Conservation (phyloP, 345 rosid species). For the Gossypium thurberi region DNA sequence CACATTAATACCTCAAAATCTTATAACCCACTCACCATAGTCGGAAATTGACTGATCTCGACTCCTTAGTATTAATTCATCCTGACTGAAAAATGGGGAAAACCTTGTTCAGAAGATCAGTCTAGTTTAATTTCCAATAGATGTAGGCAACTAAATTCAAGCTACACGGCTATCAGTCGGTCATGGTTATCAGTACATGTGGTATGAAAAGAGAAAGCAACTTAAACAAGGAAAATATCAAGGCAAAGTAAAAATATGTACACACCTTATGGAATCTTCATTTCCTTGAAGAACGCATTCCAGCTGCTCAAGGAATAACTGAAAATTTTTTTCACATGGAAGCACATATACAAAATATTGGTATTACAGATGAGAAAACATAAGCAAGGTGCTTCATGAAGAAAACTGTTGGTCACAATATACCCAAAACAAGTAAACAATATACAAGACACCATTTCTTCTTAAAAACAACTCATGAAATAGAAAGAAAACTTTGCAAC, state of each 20-base stretch:
- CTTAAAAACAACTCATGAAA: background rate
- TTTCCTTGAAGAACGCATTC: slow-evolving; percentile 77
- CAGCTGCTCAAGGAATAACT: slow-evolving; percentile 95
- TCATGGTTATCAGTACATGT: slow-evolving; percentile 2
- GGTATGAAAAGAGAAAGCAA: background rate
- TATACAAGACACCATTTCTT: background rate
- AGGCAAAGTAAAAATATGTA: background rate
- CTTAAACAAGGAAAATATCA: background rate
- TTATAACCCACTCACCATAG: slow-evolving; percentile 54
- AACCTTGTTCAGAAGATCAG: slow-evolving; percentile 14
- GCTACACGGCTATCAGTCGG: background rate
- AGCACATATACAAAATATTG: background rate
- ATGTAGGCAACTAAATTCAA: background rate
- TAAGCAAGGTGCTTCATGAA: background rate
- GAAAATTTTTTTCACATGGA: slow-evolving; percentile 21
- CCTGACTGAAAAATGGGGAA: slow-evolving; percentile 44
- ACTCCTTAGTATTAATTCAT: slow-evolving; percentile 75
- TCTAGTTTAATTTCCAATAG: slow-evolving; percentile 3
- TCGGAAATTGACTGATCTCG: slow-evolving; percentile 89
- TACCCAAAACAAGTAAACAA: background rate
- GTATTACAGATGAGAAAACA: slow-evolving; percentile 4
- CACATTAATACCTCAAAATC: slow-evolving; percentile 11
- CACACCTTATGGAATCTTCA: slow-evolving; percentile 67
- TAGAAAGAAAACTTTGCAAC: background rate
- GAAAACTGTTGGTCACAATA: background rate